phyloP scores from a whole-genome alignment of 2,329 filamentous ascomycete species.

The Tricladium varicosporioides region DNA sequence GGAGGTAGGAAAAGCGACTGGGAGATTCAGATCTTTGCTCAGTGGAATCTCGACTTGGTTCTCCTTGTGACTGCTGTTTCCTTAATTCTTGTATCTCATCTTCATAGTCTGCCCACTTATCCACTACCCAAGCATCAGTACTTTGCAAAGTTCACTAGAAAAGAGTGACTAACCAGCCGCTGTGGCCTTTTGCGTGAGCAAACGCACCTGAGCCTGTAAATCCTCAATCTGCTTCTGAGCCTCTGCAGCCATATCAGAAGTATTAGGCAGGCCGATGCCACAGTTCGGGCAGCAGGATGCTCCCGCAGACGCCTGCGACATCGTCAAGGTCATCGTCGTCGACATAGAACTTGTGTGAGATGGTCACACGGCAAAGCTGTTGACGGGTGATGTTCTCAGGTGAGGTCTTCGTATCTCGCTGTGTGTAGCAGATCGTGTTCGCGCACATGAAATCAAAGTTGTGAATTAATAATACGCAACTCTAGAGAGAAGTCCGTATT shows the following conservation, averaged over 20 bases:
- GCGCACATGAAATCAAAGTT: constrained; percentile 8
- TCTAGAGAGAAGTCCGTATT: not conserved
- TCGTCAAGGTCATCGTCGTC: constrained; percentile 32
- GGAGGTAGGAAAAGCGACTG: constrained; percentile 27
- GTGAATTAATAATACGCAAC: not conserved
- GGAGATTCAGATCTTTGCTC: constrained; percentile 10
- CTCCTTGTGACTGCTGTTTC: constrained; percentile 21
- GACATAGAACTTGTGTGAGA: constrained; percentile 25
- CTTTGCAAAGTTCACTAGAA: not conserved
- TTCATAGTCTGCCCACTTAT: constrained; percentile 75
- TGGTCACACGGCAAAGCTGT: constrained; percentile 18
- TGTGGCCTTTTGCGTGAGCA: constrained; percentile 69
- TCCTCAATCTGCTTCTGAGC: constrained; percentile 64
- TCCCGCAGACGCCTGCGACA: constrained; percentile 21
- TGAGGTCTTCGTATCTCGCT: not conserved
- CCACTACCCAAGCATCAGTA: constrained; percentile 40
- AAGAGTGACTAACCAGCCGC: constrained; percentile 48
- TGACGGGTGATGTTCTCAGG: not conserved
- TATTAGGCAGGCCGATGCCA: constrained; percentile 27
- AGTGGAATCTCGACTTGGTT: constrained; percentile 8
- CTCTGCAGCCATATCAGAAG: constrained; percentile 25
- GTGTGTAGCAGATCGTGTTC: not conserved
- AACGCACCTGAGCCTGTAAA: constrained; percentile 67
- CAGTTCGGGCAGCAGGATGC: constrained; percentile 32
- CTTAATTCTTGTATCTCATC: constrained; percentile 67